Evolutionary conservation across 1,284 basidiomycete species (phyloP).

Genomic region (Takashimella koratensis): DNA sequence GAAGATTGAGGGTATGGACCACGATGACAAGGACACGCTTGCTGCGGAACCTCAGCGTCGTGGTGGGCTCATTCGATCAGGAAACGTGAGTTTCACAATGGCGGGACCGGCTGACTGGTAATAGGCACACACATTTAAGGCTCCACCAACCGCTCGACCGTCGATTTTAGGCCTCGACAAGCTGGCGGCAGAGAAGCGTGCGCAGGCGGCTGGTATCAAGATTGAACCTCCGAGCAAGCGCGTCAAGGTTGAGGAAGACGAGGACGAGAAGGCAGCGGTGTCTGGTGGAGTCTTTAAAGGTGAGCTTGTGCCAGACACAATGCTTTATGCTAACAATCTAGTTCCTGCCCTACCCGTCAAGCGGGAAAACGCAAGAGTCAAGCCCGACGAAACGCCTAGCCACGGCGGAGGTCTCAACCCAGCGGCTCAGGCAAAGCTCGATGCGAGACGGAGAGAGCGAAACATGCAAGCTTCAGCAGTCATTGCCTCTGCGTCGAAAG

Average conservation of each 20-base stretch:
- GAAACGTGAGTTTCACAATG: conserved; percentile 55
- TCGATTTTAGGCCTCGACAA: conserved; percentile 82
- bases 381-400: conserved; percentile 88
- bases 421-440: conserved; percentile 63
- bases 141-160: conserved; percentile 64
- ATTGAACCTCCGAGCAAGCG: conserved; percentile 59
- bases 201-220: conserved; percentile 53
- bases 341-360: conserved; percentile 66
- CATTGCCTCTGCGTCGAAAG: conserved; percentile 22
- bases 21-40: conserved; percentile 74
- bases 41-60: conserved; percentile 70
- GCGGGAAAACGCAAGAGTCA: conserved; percentile 61
- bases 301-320: conserved; percentile 40
- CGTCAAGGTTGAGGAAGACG: conserved; percentile 55
- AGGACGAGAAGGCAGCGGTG: conserved; percentile 46
- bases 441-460: conserved; percentile 66
- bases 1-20: conserved; percentile 61
- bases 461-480: conserved; percentile 53
- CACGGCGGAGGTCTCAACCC: conserved; percentile 84
- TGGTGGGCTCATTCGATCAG: conserved; percentile 68
- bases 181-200: conserved; percentile 80
- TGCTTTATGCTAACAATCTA: conserved; percentile 34
- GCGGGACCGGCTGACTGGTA: background rate
- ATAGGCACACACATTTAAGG: conserved; percentile 71
- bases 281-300: conserved; percentile 73